These are phyloP conservation scores for Rhodotorula sp. DNA, from an alignment of 1,284 basidiomycete species.

Conservation along the genomic window DNA sequence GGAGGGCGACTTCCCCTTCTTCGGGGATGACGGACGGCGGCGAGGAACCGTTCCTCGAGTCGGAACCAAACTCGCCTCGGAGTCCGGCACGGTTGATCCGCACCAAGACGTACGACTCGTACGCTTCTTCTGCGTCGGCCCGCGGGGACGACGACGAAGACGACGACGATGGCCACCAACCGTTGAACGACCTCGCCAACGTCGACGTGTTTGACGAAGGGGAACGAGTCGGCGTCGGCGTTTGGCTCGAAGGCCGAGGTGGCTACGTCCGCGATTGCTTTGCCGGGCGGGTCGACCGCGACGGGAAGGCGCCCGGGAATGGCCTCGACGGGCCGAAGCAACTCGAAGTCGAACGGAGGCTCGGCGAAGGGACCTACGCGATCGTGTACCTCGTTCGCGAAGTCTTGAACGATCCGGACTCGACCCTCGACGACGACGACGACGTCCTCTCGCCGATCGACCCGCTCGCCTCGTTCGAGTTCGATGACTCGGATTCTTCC, in stretches of 20 bases:
- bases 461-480: conserved; percentile 34
- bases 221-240: conserved; percentile 43
- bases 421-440: conserved; percentile 19
- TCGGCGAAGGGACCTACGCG: conserved; percentile 87
- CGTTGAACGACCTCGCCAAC: conserved; percentile 13
- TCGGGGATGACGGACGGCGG: conserved; percentile 11
- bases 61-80: conserved; percentile 28
- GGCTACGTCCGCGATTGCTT: conserved; percentile 40
- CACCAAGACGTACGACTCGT: conserved; percentile 25
- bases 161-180: neutral
- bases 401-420: conserved; percentile 61
- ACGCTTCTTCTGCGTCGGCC: conserved; percentile 3
- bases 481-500: conserved; percentile 49
- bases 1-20: neutral
- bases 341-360: conserved; percentile 77
- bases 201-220: conserved; percentile 44
- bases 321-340: conserved; percentile 49
- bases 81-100: neutral
- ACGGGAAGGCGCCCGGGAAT: conserved; percentile 32
- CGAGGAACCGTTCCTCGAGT: conserved; percentile 41
- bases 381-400: conserved; percentile 91
- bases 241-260: conserved; percentile 40
- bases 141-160: neutral
- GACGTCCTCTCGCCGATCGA: conserved; percentile 53
- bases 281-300: conserved; percentile 13